Percentiles rank a stretch among this genome's conserved stretches.
phyloP scores from a whole-genome alignment of 1,284 basidiomycete genomes.

The Papiliotrema flavescens region DNA sequence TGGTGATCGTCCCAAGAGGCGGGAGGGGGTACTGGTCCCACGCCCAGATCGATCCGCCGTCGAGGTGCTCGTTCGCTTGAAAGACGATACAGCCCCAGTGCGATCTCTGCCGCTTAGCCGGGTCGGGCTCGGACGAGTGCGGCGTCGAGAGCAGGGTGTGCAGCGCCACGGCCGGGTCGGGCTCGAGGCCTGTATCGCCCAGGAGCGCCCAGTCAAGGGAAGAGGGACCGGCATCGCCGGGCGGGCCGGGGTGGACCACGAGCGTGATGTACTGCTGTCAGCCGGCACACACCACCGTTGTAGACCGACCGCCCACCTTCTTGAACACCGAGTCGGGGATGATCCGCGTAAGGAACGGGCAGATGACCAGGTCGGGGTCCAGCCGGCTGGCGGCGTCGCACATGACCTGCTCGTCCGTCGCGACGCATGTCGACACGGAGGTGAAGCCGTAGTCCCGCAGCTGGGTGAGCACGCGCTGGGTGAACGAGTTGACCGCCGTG shows the following conservation, averaged over 20 bases:
- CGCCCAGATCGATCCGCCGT: constrained; percentile 53
- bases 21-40: constrained; percentile 51
- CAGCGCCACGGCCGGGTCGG: constrained; percentile 39
- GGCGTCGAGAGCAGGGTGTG: constrained; percentile 25
- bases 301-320: constrained; percentile 25
- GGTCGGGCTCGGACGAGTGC: constrained; percentile 15
- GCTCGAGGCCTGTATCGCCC: constrained; percentile 47
- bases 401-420: constrained; percentile 47
- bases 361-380: constrained; percentile 49
- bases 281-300: neutral
- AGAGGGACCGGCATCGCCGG: constrained; percentile 52
- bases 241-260: constrained; percentile 53
- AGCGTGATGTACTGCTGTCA: constrained; percentile 47
- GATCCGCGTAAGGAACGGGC: constrained; percentile 52
- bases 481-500: constrained; percentile 52
- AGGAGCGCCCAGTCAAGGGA: constrained; percentile 52
- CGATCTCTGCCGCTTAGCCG: constrained; percentile 22
- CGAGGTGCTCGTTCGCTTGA: constrained; percentile 50
- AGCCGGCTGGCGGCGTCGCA: constrained; percentile 44
- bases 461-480: constrained; percentile 46
- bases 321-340: constrained; percentile 48
- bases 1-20: constrained; percentile 38
- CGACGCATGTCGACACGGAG: constrained; percentile 48
- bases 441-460: constrained; percentile 43
- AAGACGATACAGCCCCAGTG: constrained; percentile 52